Conservation (phyloP, 164 flowering plant species). For the Protea cynaroides region DNA sequence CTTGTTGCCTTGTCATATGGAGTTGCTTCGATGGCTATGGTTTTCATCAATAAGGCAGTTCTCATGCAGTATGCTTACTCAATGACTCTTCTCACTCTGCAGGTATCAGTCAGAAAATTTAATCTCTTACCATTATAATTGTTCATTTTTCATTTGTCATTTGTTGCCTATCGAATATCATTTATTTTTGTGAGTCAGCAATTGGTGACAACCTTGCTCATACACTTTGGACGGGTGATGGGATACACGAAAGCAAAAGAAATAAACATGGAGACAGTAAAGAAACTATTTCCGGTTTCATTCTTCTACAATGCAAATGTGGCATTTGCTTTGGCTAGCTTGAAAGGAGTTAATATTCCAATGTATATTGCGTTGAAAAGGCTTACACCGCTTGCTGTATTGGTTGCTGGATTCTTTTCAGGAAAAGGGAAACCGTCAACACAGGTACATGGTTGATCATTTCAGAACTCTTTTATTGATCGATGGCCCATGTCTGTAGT, state of each 20-base stretch:
- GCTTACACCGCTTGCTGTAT: conserved; percentile 97
- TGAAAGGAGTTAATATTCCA: conserved; percentile 98
- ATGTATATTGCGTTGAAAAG: conserved; percentile 98
- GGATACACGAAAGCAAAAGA: conserved; percentile 67
- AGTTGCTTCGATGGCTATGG: conserved; percentile 96
- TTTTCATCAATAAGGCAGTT: conserved; percentile 91
- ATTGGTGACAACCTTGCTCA: conserved; percentile 78
- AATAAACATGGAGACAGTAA: conserved; percentile 55
- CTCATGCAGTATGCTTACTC: conserved; percentile 86
- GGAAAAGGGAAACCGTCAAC: conserved; percentile 84
- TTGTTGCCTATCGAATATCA: conserved; percentile 4
- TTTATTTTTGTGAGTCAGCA: conserved; percentile 42
- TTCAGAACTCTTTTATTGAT: neutral
- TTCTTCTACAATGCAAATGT: conserved; percentile 94
- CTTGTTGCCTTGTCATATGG: conserved; percentile 91
- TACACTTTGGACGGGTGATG: conserved; percentile 66
- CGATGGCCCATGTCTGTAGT: neutral
- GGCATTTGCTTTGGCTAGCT: conserved; percentile 94
- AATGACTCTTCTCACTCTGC: conserved; percentile 87
- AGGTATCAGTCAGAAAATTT: conserved; percentile 36
- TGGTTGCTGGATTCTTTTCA: conserved; percentile 71
- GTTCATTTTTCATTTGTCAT: neutral
- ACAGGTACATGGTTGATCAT: conserved; percentile 47
- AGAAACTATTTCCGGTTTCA: conserved; percentile 73
- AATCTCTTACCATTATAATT: neutral